Conservation (phyloP, 345 rosid species). For the Eucalyptus regnans region DNA sequence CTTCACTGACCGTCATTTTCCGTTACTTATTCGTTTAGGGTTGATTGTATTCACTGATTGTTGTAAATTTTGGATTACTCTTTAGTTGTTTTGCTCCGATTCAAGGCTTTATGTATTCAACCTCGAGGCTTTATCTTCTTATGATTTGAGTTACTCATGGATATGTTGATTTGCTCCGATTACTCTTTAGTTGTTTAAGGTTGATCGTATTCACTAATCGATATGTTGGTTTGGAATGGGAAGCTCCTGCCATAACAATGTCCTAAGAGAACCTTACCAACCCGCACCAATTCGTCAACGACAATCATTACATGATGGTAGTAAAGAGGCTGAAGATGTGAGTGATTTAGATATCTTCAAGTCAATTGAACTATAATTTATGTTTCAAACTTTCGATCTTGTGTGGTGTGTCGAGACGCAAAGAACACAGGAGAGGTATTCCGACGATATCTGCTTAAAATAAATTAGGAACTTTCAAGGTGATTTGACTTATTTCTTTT, state of each 20-base stretch:
- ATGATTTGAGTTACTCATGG: too few species aligned
- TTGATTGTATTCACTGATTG: too few species aligned
- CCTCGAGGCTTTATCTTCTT: rapidly evolving
- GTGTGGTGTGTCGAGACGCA: rapidly evolving
- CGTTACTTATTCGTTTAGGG: rapidly evolving
- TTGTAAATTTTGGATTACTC: too few species aligned
- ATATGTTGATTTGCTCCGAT: too few species aligned
- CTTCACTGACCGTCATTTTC: rapidly evolving
- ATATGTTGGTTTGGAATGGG: too few species aligned
- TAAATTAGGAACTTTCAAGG: too few species aligned
- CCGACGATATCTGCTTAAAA: rapidly evolving
- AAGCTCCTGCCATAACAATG: rapidly evolving
- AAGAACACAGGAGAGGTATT: too few species aligned
- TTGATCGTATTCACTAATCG: rapidly evolving
- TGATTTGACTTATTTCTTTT: too few species aligned
- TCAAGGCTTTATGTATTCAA: too few species aligned
- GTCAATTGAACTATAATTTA: too few species aligned
- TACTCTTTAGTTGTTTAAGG: too few species aligned
- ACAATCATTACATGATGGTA: rapidly evolving
- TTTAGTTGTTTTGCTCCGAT: rapidly evolving
- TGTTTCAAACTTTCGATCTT: rapidly evolving
- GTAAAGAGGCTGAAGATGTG: rapidly evolving
- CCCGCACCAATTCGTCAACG: rapidly evolving
- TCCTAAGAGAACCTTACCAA: rapidly evolving
- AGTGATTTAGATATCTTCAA: too few species aligned